Percentiles rank a stretch among this genome's conserved stretches.
Evolutionary conservation across 495 filamentous ascomycete species (phyloP).

Genomic region (Neurospora cerealis): DNA sequence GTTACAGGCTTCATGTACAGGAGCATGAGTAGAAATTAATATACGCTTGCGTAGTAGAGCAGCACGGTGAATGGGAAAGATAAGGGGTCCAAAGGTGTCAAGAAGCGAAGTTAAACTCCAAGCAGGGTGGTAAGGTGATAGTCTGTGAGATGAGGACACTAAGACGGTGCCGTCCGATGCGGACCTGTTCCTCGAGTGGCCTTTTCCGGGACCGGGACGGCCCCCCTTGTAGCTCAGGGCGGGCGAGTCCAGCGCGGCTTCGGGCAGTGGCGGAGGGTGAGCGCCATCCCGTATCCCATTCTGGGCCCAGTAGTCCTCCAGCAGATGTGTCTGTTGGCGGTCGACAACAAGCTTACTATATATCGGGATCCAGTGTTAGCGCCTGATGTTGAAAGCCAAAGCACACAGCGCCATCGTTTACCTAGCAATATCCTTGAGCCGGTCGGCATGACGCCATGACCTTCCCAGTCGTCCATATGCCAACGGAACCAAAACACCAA

Average conservation of each 20-base stretch:
- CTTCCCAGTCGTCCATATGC: slow-evolving; percentile 80
- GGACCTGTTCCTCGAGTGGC: slow-evolving; percentile 44
- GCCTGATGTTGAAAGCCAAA: slow-evolving; percentile 20
- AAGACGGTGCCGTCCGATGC: slow-evolving; percentile 51
- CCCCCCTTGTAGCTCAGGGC: slow-evolving; percentile 24
- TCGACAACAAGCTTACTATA: slow-evolving; percentile 43
- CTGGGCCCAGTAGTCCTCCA: slow-evolving; percentile 74
- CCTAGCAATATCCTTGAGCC: slow-evolving; percentile 64
- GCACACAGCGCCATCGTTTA: slow-evolving; percentile 25
- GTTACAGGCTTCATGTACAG: slow-evolving; percentile 76
- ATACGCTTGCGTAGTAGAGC: slow-evolving; percentile 81
- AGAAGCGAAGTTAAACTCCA: slow-evolving; percentile 67
- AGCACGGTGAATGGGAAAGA: slow-evolving; percentile 87
- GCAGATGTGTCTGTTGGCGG: slow-evolving; percentile 41
- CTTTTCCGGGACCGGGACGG: slow-evolving; percentile 24
- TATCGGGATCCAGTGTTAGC: not conserved
- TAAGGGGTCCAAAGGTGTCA: slow-evolving; percentile 76
- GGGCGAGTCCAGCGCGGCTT: slow-evolving; percentile 47
- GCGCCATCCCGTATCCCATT: slow-evolving; percentile 45
- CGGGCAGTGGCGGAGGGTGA: slow-evolving; percentile 35
- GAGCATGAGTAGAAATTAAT: slow-evolving; percentile 71
- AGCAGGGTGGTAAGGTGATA: slow-evolving; percentile 76
- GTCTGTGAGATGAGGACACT: slow-evolving; percentile 55
- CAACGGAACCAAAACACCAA: slow-evolving; percentile 78
- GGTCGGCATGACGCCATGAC: slow-evolving; percentile 78